Evolutionary conservation across 164 flowering plant species (phyloP).

Genomic region (Tetrastigma voinierianum): DNA sequence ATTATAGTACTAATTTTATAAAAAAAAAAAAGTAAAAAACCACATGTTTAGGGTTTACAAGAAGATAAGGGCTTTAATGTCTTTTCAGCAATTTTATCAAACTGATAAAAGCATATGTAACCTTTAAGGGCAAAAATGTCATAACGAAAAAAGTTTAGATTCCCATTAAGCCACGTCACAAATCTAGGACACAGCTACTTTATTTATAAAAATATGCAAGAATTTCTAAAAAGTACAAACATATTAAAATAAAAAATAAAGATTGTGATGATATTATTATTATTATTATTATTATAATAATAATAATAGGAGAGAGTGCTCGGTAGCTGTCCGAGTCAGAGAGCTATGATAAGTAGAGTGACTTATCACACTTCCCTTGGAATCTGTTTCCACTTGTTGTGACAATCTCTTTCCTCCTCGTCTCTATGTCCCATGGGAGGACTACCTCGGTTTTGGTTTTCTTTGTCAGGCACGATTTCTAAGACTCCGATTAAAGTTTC

Average conservation of each 20-base stretch:
- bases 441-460: no score
- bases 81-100: background rate
- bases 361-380: constrained; percentile 5
- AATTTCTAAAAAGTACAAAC: background rate
- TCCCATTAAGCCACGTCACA: background rate
- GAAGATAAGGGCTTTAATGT: background rate
- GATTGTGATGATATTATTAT: background rate
- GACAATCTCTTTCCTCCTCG: background rate
- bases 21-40: no score
- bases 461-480: background rate
- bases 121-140: background rate
- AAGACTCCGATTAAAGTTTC: no score
- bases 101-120: background rate
- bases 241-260: no score
- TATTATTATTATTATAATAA: no score
- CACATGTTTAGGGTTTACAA: no score
- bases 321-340: constrained; percentile 7
- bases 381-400: background rate
- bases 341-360: background rate
- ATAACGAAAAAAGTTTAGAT: background rate
- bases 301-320: constrained; percentile 5
- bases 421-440: background rate
- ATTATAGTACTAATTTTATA: no score
- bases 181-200: background rate
- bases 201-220: background rate